Evolutionary conservation across 164 flowering plant species (phyloP).

Genomic region (Aristolochia contorta): DNA sequence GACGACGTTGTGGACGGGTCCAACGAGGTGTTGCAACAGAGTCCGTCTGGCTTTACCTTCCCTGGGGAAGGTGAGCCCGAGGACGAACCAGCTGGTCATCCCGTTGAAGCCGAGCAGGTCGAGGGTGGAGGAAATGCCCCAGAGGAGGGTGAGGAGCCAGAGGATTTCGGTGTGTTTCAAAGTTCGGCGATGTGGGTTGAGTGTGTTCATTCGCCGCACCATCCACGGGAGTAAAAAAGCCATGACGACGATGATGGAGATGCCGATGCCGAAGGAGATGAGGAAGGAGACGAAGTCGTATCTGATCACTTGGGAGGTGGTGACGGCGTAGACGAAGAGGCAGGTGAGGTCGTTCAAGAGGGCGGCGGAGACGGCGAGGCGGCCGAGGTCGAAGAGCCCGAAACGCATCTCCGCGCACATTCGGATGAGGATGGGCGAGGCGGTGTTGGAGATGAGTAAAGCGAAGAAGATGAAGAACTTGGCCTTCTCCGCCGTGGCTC

Average conservation of each 20-base stretch:
- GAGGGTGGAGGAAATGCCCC: not conserved
- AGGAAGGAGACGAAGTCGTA: not conserved
- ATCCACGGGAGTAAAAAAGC: not conserved
- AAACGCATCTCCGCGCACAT: not conserved
- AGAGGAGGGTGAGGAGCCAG: not conserved
- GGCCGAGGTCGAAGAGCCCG: not conserved
- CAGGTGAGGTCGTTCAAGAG: not conserved
- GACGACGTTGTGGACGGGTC: not conserved
- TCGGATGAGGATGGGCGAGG: conserved; percentile 1
- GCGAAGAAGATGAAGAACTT: not conserved
- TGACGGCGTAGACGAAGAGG: not conserved
- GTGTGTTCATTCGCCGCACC: not conserved
- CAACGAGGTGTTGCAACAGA: not conserved
- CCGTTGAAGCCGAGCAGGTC: not conserved
- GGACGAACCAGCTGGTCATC: not conserved
- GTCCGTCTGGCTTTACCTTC: not conserved
- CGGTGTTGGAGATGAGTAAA: not conserved
- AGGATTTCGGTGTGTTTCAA: not conserved
- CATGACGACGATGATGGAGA: not conserved
- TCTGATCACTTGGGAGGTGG: not conserved
- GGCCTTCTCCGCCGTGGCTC: not conserved
- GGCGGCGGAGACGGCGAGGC: not conserved
- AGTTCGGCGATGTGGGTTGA: not conserved
- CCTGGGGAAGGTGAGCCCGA: conserved; percentile 2
- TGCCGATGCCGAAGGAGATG: not conserved